Percentiles rank a stretch among this genome's conserved stretches.
Evolutionary conservation across 1,139 yeast genomes (phyloP).

Genomic region (Blastobotrys apis): DNA sequence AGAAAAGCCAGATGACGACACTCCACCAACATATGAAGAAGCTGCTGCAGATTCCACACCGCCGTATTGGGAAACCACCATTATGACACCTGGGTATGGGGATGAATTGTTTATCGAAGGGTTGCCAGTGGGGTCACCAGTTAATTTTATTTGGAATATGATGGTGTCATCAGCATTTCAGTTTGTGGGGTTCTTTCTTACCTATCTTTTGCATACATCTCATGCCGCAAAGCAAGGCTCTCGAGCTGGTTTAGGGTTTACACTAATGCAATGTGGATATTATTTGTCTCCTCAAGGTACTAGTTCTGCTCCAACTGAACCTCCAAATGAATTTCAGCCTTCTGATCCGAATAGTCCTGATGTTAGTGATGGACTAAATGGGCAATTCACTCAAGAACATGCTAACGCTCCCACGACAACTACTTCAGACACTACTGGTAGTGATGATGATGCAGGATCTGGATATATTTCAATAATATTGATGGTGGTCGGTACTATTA

Average conservation of each 20-base stretch:
- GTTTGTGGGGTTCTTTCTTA: conserved; percentile 85
- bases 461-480: conserved; percentile 49
- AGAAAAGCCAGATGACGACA: conserved; percentile 43
- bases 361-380: conserved; percentile 34
- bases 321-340: conserved; percentile 41
- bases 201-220: conserved; percentile 88
- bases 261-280: conserved; percentile 74
- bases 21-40: conserved; percentile 92
- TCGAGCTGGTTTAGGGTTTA: conserved; percentile 84
- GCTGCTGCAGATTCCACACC: conserved; percentile 95
- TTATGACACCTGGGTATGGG: conserved; percentile 70
- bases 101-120: conserved; percentile 96
- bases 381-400: conserved; percentile 22
- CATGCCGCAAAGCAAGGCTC: conserved; percentile 98
- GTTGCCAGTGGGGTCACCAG: conserved; percentile 88
- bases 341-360: conserved; percentile 39
- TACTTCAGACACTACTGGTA: conserved; percentile 12
- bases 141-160: conserved; percentile 86
- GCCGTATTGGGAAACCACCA: conserved; percentile 93
- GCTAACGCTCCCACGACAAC: conserved; percentile 11
- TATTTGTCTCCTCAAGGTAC: conserved; percentile 55
- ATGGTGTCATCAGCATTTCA: conserved; percentile 88
- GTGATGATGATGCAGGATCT: conserved; percentile 14
- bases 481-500: conserved; percentile 63
- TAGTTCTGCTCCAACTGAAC: conserved; percentile 32